Percentiles rank a stretch among this genome's conserved stretches.
Conservation (phyloP, 139 green algal species). For the Volvox reticuliferus region DNA sequence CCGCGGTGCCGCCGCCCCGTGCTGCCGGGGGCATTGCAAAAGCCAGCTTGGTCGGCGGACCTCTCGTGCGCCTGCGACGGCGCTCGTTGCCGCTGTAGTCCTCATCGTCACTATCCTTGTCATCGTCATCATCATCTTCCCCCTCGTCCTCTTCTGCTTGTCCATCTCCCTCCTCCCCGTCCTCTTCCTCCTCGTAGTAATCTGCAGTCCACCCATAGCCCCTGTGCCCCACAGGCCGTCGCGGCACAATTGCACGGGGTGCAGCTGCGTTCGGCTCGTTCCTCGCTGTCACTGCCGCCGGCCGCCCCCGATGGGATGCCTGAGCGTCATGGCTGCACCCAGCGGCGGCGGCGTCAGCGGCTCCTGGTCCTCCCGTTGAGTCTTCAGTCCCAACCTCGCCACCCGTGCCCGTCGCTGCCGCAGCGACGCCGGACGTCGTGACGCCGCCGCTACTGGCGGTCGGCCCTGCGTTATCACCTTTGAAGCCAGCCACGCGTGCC, state of each 20-base stretch:
- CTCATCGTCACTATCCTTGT: slow-evolving; percentile 15
- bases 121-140: slow-evolving; percentile 12
- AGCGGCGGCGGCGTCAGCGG: neutral
- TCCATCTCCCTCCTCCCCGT: neutral
- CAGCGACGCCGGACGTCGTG: no score
- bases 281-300: no score
- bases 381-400: neutral
- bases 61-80: neutral
- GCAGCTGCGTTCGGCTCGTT: no score
- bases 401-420: neutral
- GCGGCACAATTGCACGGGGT: no score
- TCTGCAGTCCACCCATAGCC: neutral
- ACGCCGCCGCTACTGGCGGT: neutral
- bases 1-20: neutral
- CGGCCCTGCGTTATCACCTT: neutral
- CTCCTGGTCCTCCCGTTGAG: neutral
- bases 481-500: neutral
- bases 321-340: neutral
- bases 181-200: neutral
- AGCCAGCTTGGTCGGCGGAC: neutral
- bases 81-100: neutral
- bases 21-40: slow-evolving; percentile 2
- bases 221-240: no score
- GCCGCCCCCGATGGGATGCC: neutral
- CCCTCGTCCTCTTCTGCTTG: neutral